Evolutionary conservation across 2,329 filamentous ascomycete species (phyloP).

Genomic region (Fusarium armeniacum): DNA sequence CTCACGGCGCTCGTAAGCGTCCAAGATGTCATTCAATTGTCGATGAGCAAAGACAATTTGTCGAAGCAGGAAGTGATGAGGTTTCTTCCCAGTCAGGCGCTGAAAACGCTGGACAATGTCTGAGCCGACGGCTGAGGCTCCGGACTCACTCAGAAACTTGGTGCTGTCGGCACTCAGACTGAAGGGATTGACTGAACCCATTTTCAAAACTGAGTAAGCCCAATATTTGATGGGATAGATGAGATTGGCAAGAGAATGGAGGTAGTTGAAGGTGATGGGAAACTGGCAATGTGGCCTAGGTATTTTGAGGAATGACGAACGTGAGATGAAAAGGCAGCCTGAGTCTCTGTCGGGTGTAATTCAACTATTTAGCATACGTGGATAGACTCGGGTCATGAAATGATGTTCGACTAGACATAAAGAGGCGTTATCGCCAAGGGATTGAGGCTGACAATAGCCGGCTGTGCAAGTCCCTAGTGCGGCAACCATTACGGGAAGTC

Average conservation of each 20-base stretch:
- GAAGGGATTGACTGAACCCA: slow-evolving; percentile 9
- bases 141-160: slow-evolving; percentile 3
- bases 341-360: neutral
- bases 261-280: neutral
- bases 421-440: neutral
- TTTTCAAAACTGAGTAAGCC: neutral
- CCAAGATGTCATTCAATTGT: slow-evolving; percentile 10
- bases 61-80: slow-evolving; percentile 10
- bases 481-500: neutral
- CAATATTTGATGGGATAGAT: neutral
- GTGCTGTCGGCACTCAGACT: slow-evolving; percentile 11
- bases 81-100: slow-evolving; percentile 1
- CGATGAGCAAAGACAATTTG: slow-evolving; percentile 14
- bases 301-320: neutral
- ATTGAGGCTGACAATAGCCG: slow-evolving; percentile 6
- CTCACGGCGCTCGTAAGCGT: slow-evolving; percentile 11
- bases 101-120: slow-evolving; percentile 7
- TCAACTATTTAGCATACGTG: slow-evolving; percentile 8
- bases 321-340: neutral
- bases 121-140: slow-evolving; percentile 4
- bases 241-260: neutral
- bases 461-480: slow-evolving; percentile 13
- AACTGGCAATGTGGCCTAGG: neutral
- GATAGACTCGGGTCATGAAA: neutral
- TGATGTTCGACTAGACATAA: neutral